Evolutionary conservation across 163 green algal species (phyloP), one percentile per base, ranked within the genome.

Genomic region (Coccomyxa subellipsoidea): DNA sequence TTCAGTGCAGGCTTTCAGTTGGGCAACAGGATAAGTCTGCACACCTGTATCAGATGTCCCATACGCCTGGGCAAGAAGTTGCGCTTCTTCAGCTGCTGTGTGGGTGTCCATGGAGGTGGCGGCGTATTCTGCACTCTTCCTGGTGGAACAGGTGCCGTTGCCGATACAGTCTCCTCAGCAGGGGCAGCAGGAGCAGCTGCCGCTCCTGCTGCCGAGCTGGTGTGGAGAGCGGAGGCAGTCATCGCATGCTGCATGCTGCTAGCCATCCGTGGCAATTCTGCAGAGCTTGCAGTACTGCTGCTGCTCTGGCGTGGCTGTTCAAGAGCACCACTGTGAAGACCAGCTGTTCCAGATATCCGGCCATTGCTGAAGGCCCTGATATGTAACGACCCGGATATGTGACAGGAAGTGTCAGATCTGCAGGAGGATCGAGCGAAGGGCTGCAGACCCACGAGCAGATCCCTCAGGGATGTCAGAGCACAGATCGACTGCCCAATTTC

Each of bases 51-150:
- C 78, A 93, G 69, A 81, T 90, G 75, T 6, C 84, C 85, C 90
- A 92, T 92, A 15, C 90, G 84, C 53, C 90, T 90, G 8, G 84
- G 82, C 78, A 91, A 35, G 8, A 76, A 80, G 75, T 93, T 93
- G 25, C 90, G 83, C 77, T 93, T 93, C 4, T 37, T 29, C 34
- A 93, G 85, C 34, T 88, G 70, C 8, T 76, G 37, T 0, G 88
- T 93, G n/a, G 88, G 88, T 3, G 90, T 92, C 90, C 90, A 93
- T 10, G 90, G 88, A 21, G 84, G 34, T 27, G 31, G 69, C 1
- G 82, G 78, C 29, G 70, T 7, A 25, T 82, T 82, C 4, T 82
- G 81, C 32, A 77, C 70, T 77, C 32, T 77, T 8, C 70, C 70
- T 38, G 21, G 70, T 34, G 66, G 66, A 18, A 73, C 66, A 73